Percentiles rank a stretch among this genome's conserved stretches.
These are phyloP conservation scores for Corylus americana DNA, from an alignment of 306 rosid genomes.

Conservation along the genomic window DNA sequence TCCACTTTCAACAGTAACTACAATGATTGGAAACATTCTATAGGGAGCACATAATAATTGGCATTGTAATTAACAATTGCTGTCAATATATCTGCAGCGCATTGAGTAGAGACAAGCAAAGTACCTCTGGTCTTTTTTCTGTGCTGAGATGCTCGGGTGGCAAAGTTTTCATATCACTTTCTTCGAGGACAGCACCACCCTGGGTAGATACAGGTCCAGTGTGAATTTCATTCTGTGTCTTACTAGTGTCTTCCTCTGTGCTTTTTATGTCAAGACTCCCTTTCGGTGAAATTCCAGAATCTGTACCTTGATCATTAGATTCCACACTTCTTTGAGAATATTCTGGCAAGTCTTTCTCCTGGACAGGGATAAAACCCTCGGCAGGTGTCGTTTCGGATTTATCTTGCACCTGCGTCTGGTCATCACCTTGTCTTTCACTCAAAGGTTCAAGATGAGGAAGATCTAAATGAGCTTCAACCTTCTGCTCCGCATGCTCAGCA, in stretches of 20 bases:
- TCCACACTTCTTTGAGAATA: conserved; percentile 33
- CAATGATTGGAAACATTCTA: background rate
- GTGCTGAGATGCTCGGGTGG: conserved; percentile 36
- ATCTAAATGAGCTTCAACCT: conserved; percentile 39
- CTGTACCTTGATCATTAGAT: conserved; percentile 39
- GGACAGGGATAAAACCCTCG: conserved; percentile 24
- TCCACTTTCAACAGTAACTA: background rate
- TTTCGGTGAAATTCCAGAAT: conserved; percentile 34
- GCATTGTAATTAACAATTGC: background rate
- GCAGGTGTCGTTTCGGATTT: conserved; percentile 32
- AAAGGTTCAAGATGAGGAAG: conserved; percentile 43
- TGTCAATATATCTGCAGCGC: background rate
- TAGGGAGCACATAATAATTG: background rate
- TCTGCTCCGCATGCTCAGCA: conserved; percentile 47
- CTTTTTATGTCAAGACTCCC: conserved; percentile 34
- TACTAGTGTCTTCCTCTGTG: conserved; percentile 31
- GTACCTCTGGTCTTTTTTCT: conserved; percentile 62
- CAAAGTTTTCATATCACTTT: conserved; percentile 31
- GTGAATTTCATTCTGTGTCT: conserved; percentile 37
- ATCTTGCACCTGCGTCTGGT: conserved; percentile 44
- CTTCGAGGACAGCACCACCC: conserved; percentile 40
- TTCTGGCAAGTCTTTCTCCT: conserved; percentile 50
- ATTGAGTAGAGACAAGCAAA: conserved; percentile 22
- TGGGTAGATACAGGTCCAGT: conserved; percentile 34
- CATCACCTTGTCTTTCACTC: conserved; percentile 40